phyloP scores from a whole-genome alignment of 768 basidiomycete genomes.

The Hypholoma sublateritium region DNA sequence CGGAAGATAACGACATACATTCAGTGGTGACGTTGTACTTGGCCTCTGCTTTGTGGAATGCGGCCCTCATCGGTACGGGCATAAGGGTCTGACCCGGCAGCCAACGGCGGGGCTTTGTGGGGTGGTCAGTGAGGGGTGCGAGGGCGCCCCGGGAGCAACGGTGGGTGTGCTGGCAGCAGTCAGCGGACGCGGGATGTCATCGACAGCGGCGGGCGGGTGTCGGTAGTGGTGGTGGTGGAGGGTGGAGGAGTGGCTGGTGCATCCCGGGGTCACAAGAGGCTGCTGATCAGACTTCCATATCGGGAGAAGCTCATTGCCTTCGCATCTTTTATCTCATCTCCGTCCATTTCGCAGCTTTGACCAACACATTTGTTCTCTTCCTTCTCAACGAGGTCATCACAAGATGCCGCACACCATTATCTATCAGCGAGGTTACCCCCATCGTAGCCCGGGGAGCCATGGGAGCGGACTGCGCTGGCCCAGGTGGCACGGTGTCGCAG shows the following conservation, averaged over 20 bases:
- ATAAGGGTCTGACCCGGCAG: conserved; percentile 29
- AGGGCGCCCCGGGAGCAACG: neutral
- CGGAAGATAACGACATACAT: conserved; percentile 30
- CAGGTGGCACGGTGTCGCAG: too few relatives aligned
- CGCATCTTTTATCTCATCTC: conserved; percentile 32
- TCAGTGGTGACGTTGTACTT: conserved; percentile 61
- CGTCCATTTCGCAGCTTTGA: conserved; percentile 27
- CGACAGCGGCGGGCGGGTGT: conserved; percentile 3
- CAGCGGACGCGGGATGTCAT: neutral
- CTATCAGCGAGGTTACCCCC: neutral
- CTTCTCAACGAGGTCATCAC: neutral
- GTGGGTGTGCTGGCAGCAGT: neutral
- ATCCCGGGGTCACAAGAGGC: conserved; percentile 15
- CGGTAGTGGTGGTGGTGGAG: conserved; percentile 16
- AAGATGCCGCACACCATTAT: neutral
- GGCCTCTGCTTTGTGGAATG: conserved; percentile 48
- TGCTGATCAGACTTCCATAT: conserved; percentile 21
- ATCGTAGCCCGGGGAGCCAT: too few relatives aligned
- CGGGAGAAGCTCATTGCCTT: conserved; percentile 9
- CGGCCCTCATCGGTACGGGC: conserved; percentile 51
- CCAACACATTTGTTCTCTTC: neutral
- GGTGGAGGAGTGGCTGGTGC: conserved; percentile 15
- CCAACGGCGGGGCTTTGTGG: conserved; percentile 6
- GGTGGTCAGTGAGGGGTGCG: neutral
- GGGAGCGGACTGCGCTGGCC: too few relatives aligned